Conservation (phyloP, 176 grass and related monocot species). For the Panicum miliaceum region DNA sequence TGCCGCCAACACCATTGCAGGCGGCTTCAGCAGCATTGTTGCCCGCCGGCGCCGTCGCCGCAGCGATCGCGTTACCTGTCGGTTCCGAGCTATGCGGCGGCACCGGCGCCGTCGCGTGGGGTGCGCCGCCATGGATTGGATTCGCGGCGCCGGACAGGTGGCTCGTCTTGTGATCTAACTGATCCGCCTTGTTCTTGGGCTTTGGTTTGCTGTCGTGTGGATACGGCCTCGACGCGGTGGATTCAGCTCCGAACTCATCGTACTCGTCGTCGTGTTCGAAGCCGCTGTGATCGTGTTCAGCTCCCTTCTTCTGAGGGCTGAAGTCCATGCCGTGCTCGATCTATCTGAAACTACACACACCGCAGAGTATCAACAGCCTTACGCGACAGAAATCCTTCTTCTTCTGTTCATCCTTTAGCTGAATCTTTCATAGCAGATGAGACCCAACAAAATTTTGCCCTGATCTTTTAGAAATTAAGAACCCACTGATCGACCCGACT, state of each 20-base stretch:
- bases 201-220: slow-evolving; percentile 40
- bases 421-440: neutral
- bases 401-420: neutral
- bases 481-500: neutral
- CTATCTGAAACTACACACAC: slow-evolving; percentile 44
- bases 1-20: slow-evolving; percentile 30
- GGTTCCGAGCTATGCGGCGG: slow-evolving; percentile 20
- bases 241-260: slow-evolving; percentile 10
- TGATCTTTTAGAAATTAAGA: neutral
- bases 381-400: neutral
- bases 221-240: slow-evolving; percentile 13
- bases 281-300: slow-evolving; percentile 10
- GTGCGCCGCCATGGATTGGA: neutral
- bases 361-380: slow-evolving; percentile 7
- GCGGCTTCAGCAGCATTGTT: neutral
- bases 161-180: slow-evolving; percentile 14
- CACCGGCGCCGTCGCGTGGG: neutral
- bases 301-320: slow-evolving; percentile 50
- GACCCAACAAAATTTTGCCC: neutral
- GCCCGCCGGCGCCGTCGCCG: neutral
- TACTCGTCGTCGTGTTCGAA: slow-evolving; percentile 44
- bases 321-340: slow-evolving; percentile 57
- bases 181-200: slow-evolving; percentile 41
- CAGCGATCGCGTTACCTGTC: neutral
- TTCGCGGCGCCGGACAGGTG: neutral